Evolutionary conservation across 495 filamentous ascomycete species (phyloP), one percentile per base, ranked within the genome.

Genomic region (Xylaria cubensis): DNA sequence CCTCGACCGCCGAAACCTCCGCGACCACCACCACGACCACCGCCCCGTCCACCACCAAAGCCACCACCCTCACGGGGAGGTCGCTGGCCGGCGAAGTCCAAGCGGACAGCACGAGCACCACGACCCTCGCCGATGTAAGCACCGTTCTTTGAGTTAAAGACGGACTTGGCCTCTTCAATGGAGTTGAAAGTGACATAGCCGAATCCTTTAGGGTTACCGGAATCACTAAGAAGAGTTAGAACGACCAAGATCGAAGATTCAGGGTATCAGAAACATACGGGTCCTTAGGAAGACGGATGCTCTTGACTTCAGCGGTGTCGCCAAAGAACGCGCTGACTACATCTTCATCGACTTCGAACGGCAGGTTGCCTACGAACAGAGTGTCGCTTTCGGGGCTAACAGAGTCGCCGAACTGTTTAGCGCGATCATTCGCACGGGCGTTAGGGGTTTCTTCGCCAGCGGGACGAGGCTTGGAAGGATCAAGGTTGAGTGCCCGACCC

Each of bases 351-450:
- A 89, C 92, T 67, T 92, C 90, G 84, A 97, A 99, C 50, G 92
- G 87, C 59, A 99, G 84, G 86, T 99, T 99, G 75, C 95, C 96
- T 70, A 97, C 89, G 81, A 97, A 99, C 55, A 99, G 88, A 68
- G 96, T 99, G 76, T 95, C 92, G 80, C 88, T 92, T 80, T 89
- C 88, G 59, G 94, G 90, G 82, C 89, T 91, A 75, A 90, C 83
- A 62, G 82, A 80, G 80, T 98, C 96, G 73, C 95, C 96, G 75
- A 89, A 97, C 74, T 87, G 85, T 68, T 87, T 81, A 72, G 94
- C 93, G 72, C 95, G 92, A 74, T 88, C 85, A 72, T 90, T 86
- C 64, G 87, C 85, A 74, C 91, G 89, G 71, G 90, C 87, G 64
- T 83, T 84, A 73, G 84, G 81, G 71, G 81, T 83, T 63, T 81